A percentile compares a stretch with the other conserved stretches of the same genome.
Conservation (phyloP, 1,284 basidiomycete species). For the Inonotus hispidus region DNA sequence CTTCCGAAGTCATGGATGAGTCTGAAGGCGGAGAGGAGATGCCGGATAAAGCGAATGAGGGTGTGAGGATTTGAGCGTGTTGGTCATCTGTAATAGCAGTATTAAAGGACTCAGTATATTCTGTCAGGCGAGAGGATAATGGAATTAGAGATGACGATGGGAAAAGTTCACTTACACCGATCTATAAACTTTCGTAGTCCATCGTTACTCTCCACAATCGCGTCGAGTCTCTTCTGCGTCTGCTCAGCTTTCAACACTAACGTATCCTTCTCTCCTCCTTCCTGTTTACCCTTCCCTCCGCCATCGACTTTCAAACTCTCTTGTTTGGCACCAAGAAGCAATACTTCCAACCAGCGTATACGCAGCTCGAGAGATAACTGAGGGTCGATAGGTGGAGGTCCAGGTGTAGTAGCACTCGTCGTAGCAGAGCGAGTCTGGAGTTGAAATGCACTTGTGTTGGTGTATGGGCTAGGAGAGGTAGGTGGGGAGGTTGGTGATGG, state of each 20-base stretch:
- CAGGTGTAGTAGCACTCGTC: constrained; percentile 8
- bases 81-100: constrained; percentile 53
- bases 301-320: constrained; percentile 34
- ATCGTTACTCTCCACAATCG: constrained; percentile 59
- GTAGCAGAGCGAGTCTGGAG: background rate
- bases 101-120: background rate
- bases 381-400: constrained; percentile 45
- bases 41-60: constrained; percentile 65
- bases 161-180: constrained; percentile 46
- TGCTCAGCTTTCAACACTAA: constrained; percentile 54
- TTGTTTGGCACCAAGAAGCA: constrained; percentile 60
- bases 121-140: background rate
- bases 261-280: constrained; percentile 42
- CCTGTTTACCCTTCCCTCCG: constrained; percentile 25
- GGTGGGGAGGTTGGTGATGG: constrained; percentile 54
- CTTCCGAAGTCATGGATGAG: constrained; percentile 56
- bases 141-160: background rate
- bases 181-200: constrained; percentile 67
- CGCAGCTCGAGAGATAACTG: constrained; percentile 64
- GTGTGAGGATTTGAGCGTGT: constrained; percentile 64
- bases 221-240: constrained; percentile 50
- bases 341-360: constrained; percentile 69
- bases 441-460: background rate
- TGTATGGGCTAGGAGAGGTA: constrained; percentile 1
- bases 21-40: constrained; percentile 46